Evolutionary conservation across 768 basidiomycete genomes (phyloP), one percentile per base, ranked within the genome.

Genomic region (Suillus occidentalis): DNA sequence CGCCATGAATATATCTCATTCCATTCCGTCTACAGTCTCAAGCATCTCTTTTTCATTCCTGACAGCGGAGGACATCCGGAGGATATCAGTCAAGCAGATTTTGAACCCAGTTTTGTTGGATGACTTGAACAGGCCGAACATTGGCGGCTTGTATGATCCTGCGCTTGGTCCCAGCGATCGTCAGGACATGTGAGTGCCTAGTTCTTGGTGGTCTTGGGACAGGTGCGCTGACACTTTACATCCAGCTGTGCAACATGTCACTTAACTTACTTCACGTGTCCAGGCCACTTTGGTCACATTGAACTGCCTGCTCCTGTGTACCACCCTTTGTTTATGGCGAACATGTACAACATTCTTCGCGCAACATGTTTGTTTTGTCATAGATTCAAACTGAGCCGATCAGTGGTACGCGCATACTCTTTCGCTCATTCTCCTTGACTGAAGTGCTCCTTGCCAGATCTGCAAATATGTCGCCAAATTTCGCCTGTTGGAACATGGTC

Each of bases 271-370:
- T 99, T 90, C 80, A 90, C 90, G 65, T 99, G 97, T 76, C 96
- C 97, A 2, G 97, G 97, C 20, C 97, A 99, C 77, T 99, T 91
- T 78, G 97, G 97, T 25, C 97, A 99, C 77, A 97, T 99, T 66
- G 95, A 98, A 66, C 85, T 99, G 7, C 95, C 97, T 22, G 86
- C 91, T 20, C 96, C 97, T 16, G 94, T 99, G 3, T 99, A 92
- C 73, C 97, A 99, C 72, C 97, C 97, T 0, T 80, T 99, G 45
- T 99, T 99, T 78, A 94, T 99, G 88, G 82, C 84, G 39, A 93
- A 96, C 71, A 89, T 91, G 82, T 96, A 89, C 75, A 90, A 90
- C 68, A 80, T 99, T 55, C 81, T 99, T 25, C 88, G 96, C 64
- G 90, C 90, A 43, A 88, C 88, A 16, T 99, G 97, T 80, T 79